Evolutionary conservation across 148 eudicot species (phyloP), one percentile per base, ranked within the genome.

Genomic region (Rhododendron williamsianum): DNA sequence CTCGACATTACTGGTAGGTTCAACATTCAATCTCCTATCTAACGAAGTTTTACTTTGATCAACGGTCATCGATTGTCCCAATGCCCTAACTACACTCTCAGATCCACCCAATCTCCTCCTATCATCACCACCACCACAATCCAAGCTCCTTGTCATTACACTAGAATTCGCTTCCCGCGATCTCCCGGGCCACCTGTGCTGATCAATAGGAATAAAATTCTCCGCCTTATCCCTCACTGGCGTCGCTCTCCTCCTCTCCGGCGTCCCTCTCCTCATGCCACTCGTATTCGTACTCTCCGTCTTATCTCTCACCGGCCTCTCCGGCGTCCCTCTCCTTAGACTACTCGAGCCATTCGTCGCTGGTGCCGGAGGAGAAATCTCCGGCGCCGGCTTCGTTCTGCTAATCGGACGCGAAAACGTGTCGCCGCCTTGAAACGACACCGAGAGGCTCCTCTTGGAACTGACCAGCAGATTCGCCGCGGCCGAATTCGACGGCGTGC

Each of bases 391-490:
- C 89, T 91, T 91, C 54, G 86, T 86, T 89, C 83, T 93, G 35
- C 84, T 82, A 54, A 45, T 82, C 36, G 92, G 88, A 71, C 86
- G n/a, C 60, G 89, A 86, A 83, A 82, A 89, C 87, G 94, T 87
- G 87, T 92, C 92, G 7, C 97, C 93, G 7, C 98, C 98, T 84
- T 94, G 98, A 87, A 96, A 96, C 81, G 98, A 96, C 33, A 88
- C 94, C 45, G 98, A 93, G 78, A 93, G 80, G 67, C 92, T 91
- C 92, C 94, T 88, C 83, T 79, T 80, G 56, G 97, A 90, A 67
- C 90, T 87, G 78, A 91, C 86, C 85, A 94, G 49, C 83, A 91
- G 23, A 91, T 86, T 93, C 76, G 92, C 93, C 4, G 95, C 93
- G 25, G 88, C 60, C 25, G 93, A 89, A 78, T 52, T 82, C 2